Conservation (phyloP, 2,329 filamentous ascomycete species). For the Aspergillus glaucus region DNA sequence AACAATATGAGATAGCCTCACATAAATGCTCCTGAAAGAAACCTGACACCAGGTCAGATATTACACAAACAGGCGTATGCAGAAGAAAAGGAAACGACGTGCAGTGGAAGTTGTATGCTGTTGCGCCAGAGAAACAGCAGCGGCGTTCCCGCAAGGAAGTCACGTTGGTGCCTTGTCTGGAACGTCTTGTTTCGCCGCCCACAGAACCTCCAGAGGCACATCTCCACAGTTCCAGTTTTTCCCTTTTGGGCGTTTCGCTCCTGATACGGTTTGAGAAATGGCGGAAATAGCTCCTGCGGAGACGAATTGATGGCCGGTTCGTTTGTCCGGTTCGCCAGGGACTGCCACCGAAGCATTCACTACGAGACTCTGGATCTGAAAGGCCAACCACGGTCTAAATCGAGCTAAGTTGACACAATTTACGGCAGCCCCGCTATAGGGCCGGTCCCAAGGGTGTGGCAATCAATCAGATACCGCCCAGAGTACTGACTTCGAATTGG, state of each 20-base stretch:
- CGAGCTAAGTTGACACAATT: background rate
- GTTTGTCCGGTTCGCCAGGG: constrained; percentile 18
- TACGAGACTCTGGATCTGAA: background rate
- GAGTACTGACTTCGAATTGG: background rate
- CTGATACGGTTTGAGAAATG: background rate
- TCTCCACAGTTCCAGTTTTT: constrained; percentile 8
- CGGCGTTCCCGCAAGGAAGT: background rate
- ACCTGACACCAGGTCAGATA: background rate
- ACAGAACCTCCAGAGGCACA: background rate
- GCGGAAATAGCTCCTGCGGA: constrained; percentile 4
- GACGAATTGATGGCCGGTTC: constrained; percentile 8
- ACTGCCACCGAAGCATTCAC: constrained; percentile 7
- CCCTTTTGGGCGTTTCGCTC: background rate
- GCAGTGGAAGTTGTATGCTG: background rate
- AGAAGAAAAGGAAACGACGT: background rate
- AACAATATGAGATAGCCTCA: background rate
- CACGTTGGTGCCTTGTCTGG: background rate
- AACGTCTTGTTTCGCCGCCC: background rate
- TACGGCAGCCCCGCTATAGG: background rate
- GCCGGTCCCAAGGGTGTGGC: background rate
- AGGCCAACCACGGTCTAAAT: background rate
- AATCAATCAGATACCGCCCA: background rate
- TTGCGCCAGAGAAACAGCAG: background rate
- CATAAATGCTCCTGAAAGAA: background rate
- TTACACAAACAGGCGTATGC: background rate